These are phyloP conservation scores for Hansenula sp. DNA, from an alignment of 1,139 yeast genomes.

Conservation along the genomic window DNA sequence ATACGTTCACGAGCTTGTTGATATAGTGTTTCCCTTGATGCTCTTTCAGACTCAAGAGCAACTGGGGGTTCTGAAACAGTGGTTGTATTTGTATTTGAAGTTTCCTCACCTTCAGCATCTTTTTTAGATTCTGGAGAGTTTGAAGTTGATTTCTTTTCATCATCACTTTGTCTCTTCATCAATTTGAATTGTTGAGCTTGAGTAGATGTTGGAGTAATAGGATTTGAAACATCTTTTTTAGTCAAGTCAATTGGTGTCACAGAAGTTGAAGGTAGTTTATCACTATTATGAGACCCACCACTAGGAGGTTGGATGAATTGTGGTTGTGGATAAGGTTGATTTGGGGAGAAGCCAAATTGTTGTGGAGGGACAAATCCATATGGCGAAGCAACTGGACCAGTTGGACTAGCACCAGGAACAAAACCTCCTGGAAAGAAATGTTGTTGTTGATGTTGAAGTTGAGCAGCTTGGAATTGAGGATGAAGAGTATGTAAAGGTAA, in stretches of 20 bases:
- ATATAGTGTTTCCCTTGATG: constrained; percentile 36
- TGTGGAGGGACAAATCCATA: neutral
- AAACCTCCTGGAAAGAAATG: constrained; percentile 1
- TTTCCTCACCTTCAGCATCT: too few species aligned
- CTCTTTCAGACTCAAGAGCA: constrained; percentile 22
- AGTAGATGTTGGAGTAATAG: neutral
- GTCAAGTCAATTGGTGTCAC: constrained; percentile 1
- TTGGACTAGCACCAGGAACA: neutral
- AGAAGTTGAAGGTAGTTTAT: neutral
- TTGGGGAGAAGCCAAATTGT: neutral
- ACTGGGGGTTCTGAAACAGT: constrained; percentile 32
- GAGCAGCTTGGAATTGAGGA: constrained; percentile 6
- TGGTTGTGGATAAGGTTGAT: neutral
- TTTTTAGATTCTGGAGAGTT: neutral
- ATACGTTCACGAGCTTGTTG: constrained; percentile 42
- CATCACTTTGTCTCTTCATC: constrained; percentile 16
- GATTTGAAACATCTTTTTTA: neutral
- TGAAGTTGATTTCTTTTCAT: neutral
- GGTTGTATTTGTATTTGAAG: constrained; percentile 23
- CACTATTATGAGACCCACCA: neutral
- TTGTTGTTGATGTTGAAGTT: constrained; percentile 2
- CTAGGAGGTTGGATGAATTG: neutral
- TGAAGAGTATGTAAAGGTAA: constrained; percentile 2
- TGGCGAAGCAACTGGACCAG: neutral
- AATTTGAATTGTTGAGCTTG: constrained; percentile 11